A percentile compares a stretch with the other conserved stretches of the same genome.
Conservation (phyloP, 495 filamentous ascomycete genomes). For the Penicillium lividum region DNA sequence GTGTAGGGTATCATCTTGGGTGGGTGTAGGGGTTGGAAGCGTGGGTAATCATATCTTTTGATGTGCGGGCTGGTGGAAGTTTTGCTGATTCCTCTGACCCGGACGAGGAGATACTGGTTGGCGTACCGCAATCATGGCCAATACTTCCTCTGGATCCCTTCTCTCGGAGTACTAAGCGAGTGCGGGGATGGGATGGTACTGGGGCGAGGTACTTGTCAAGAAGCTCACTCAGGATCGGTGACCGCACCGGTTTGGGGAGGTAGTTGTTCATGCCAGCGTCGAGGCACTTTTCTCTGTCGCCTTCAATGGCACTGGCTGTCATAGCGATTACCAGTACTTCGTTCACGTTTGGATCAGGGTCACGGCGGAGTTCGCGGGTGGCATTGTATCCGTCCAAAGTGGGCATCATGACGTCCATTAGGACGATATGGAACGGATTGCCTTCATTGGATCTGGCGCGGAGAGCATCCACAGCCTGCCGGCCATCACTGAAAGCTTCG, state of each 20-base stretch:
- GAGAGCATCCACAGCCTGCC: slow-evolving; percentile 82
- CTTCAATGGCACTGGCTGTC: slow-evolving; percentile 89
- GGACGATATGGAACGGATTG: slow-evolving; percentile 69
- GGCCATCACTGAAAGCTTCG: slow-evolving; percentile 83
- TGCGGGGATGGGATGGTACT: slow-evolving; percentile 46
- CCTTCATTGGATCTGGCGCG: slow-evolving; percentile 67
- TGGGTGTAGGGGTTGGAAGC: not conserved
- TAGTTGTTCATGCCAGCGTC: slow-evolving; percentile 96
- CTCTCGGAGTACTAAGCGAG: slow-evolving; percentile 39
- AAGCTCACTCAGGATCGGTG: slow-evolving; percentile 71
- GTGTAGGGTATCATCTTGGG: slow-evolving; percentile 29
- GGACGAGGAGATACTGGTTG: slow-evolving; percentile 38
- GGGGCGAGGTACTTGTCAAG: slow-evolving; percentile 67
- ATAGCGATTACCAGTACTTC: slow-evolving; percentile 86
- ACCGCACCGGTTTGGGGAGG: slow-evolving; percentile 85
- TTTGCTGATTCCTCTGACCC: slow-evolving; percentile 35
- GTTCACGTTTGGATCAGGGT: slow-evolving; percentile 70
- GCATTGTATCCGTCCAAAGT: slow-evolving; percentile 92
- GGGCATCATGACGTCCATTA: slow-evolving; percentile 98
- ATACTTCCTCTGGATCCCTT: slow-evolving; percentile 35
- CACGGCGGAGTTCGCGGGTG: slow-evolving; percentile 74
- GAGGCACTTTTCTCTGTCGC: slow-evolving; percentile 88
- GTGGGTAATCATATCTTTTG: slow-evolving; percentile 24
- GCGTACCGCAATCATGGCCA: slow-evolving; percentile 35
- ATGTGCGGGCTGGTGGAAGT: slow-evolving; percentile 5